phyloP scores from a whole-genome alignment of 2,329 filamentous ascomycete genomes.

The Ambrosiella cleistominuta region DNA sequence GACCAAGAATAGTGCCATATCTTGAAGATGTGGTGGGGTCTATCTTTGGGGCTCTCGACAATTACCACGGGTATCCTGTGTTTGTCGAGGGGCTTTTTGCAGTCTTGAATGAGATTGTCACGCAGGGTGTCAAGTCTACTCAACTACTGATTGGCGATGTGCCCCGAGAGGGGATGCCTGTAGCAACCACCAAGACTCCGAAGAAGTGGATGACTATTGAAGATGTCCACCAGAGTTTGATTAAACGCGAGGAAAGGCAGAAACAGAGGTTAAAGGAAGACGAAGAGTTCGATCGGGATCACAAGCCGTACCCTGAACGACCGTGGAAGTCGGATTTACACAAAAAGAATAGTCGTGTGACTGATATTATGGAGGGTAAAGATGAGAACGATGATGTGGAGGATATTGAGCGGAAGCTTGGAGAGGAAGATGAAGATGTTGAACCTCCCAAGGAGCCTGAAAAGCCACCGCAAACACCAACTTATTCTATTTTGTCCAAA shows the following conservation, averaged over 20 bases:
- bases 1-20: constrained; percentile 65
- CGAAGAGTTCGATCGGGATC: constrained; percentile 18
- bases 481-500: constrained; percentile 62
- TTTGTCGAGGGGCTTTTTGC: constrained; percentile 75
- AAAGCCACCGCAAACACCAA: constrained; percentile 53
- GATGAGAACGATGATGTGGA: constrained; percentile 15
- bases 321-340: constrained; percentile 19
- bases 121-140: constrained; percentile 53
- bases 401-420: constrained; percentile 13
- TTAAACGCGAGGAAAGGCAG: constrained; percentile 30
- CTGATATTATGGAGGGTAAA: constrained; percentile 12
- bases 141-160: constrained; percentile 29
- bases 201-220: constrained; percentile 22
- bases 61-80: constrained; percentile 79
- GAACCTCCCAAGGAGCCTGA: constrained; percentile 23
- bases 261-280: constrained; percentile 22
- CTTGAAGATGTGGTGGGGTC: constrained; percentile 81
- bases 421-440: constrained; percentile 20
- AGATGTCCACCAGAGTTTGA: constrained; percentile 39
- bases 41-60: constrained; percentile 83
- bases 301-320: constrained; percentile 19
- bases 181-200: constrained; percentile 27
- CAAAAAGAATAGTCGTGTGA: constrained; percentile 9
- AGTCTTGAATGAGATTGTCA: constrained; percentile 66
- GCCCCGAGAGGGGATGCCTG: constrained; percentile 17